Base-by-base conservation (phyloP, 2,329 filamentous ascomycete species). In the Canariomyces notabilis region DNA sequence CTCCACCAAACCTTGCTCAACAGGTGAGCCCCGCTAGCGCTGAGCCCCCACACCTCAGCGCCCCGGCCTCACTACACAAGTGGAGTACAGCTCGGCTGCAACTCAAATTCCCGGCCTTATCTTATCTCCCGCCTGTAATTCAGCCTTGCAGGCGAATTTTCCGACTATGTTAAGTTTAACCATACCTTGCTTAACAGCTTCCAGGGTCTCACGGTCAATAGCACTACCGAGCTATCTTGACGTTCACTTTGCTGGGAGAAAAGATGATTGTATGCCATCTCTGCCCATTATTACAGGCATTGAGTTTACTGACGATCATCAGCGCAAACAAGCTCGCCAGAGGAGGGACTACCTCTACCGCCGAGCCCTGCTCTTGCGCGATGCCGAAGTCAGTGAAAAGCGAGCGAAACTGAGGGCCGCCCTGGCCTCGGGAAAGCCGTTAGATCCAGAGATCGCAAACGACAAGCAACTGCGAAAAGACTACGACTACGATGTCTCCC, bases 321-420 rank as follows among this genome's bases (percentile, higher is more conserved):
- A 79, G 70, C 79, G 84, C 60, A 79, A 83, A 74, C 84, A 89
- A 76, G 83, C 84, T 52, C 81, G 87, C 57, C 82, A 90, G 67
- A 77, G 88, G 59, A 77, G 87, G 58, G 88, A 94, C 64, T 94
- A 97, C 67, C 82, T 98, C 59, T 95, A 96, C 67, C 82, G 91
- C 50, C 84, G 87, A 61, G 91, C 93, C 31, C 76, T 96, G 48
- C 83, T 89, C 18, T 79, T 96, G 35, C 83, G 86, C 57, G 89
- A 96, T 70, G 91, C 91, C 51, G 91, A 95, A 61, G 94, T 94
- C 55, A 87, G 86, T 47, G 88, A 95, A 65, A 95, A 95, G 67
- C 77, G 91, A 59, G 85, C 90, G 32, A 87, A 94, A 64, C 72
- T 98, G 44, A 86, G 90, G 64, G 82, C 84, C 26, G 89, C 90